Conservation (phyloP, 2,329 filamentous ascomycete species). For the Lachnellula arida region DNA sequence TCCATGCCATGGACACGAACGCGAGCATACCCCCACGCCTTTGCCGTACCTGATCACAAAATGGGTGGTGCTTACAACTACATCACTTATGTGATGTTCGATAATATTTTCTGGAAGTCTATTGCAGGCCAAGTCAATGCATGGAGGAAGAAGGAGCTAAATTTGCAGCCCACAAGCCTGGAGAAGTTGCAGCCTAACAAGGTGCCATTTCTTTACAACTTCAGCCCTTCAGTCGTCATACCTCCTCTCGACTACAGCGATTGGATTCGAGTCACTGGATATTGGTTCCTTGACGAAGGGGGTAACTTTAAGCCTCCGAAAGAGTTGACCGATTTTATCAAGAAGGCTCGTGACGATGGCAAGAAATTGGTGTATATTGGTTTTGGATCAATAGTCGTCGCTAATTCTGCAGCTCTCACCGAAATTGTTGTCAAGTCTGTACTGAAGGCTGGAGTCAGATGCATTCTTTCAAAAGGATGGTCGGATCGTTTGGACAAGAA, state of each 20-base stretch:
- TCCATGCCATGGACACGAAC: conserved; percentile 99
- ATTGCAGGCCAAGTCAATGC: conserved; percentile 87
- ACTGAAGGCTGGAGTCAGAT: conserved; percentile 84
- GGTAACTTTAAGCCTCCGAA: conserved; percentile 65
- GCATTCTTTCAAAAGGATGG: conserved; percentile 95
- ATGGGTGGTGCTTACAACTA: conserved; percentile 96
- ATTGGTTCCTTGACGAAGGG: conserved; percentile 91
- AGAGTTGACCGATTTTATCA: conserved; percentile 76
- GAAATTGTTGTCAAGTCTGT: conserved; percentile 92
- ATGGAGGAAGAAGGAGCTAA: conserved; percentile 80
- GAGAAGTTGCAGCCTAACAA: conserved; percentile 95
- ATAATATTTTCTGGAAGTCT: conserved; percentile 94
- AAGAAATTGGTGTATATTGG: conserved; percentile 97
- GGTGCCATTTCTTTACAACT: conserved; percentile 98
- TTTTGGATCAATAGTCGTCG: conserved; percentile 93
- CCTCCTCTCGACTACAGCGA: conserved; percentile 94
- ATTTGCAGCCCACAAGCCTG: conserved; percentile 73
- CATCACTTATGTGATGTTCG: conserved; percentile 92
- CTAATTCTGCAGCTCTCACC: conserved; percentile 82
- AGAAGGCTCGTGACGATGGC: conserved; percentile 69
- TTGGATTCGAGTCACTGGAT: conserved; percentile 95
- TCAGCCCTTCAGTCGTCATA: conserved; percentile 88
- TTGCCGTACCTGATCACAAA: conserved; percentile 87
- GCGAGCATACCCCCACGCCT: conserved; percentile 91
- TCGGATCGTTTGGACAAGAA: conserved; percentile 72